Evolutionary conservation across 208 protist species (phyloP), one percentile per base, ranked within the genome.

Genomic region (Vickermania ingenoplastis): DNA sequence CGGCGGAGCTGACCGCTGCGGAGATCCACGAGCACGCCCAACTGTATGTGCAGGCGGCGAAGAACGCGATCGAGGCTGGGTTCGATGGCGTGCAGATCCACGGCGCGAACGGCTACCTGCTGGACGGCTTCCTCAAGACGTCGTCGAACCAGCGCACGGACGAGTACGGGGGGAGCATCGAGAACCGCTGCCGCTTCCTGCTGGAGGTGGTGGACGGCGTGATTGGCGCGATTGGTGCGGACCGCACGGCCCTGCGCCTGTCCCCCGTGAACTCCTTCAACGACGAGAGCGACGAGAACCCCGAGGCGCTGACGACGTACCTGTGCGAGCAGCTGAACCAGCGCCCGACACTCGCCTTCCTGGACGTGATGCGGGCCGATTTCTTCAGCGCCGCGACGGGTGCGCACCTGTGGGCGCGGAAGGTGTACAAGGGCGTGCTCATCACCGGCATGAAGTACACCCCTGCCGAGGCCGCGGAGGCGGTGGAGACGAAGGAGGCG

Each of bases 81-180:
- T 96, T 97, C 66, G 92, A 97, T 61, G 87, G 80, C 4, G 73
- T 97, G 50, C 67, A 97, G 81, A 65, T 97, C 26, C 94, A 97
- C 62, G 75, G 71, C 27, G 86, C 81, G 13, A 81, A 97, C 69
- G 93, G 89, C n/a, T 97, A 97, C 70, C 58, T 97, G 13, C 68
- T 97, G 22, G 79, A 87, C 49, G 60, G 71, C 41, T 97, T 97
- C 65, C 52, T 97, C n/a, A 76, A 61, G 58, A 31, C 57, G n/a
- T 57, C 58, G 3, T 58, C 75, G 28, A 97, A 97, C 69, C 59
- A 71, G 57, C 72, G 91, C 53, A 93, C 77, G 1, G 91, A 87
- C 57, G 59, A 86, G 56, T 97, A 97, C 68, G 94, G 91, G 41
- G 94, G 92, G 50, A 73, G 56, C 60, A 67, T 95, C 27, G 79